phyloP scores from a whole-genome alignment of 1,139 yeast species.

The Geotrichum klebahnii region DNA sequence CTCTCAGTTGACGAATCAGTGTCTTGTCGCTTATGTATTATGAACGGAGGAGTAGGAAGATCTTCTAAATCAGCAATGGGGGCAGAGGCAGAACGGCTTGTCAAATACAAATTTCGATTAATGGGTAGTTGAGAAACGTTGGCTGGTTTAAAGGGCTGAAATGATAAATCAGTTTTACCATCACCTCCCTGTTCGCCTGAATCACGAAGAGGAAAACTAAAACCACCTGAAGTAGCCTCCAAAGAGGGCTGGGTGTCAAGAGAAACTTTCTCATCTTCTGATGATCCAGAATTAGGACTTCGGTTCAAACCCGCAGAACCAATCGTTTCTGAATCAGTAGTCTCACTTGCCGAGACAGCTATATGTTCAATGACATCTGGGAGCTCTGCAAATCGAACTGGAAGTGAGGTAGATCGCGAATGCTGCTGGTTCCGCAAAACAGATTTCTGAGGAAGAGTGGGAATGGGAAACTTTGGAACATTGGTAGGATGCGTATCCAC shows the following conservation, averaged over 20 bases:
- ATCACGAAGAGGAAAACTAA: slow-evolving; percentile 1
- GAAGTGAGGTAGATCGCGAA: slow-evolving; percentile 9
- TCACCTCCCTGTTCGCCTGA: no score
- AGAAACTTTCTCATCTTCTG: not conserved
- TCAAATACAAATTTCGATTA: not conserved
- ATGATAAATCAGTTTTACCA: not conserved
- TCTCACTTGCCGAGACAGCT: not conserved
- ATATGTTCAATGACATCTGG: slow-evolving; percentile 2
- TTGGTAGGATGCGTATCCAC: slow-evolving; percentile 3
- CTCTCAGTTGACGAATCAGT: slow-evolving; percentile 16
- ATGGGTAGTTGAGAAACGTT: not conserved
- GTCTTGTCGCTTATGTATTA: not conserved
- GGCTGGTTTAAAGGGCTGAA: not conserved
- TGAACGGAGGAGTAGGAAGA: slow-evolving; percentile 12
- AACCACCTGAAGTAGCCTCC: not conserved
- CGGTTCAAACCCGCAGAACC: not conserved
- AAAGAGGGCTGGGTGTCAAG: no score
- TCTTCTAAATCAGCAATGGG: not conserved
- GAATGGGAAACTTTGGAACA: slow-evolving; percentile 24
- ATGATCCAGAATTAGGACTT: not conserved
- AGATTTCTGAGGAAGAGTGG: slow-evolving; percentile 24
- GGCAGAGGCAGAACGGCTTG: not conserved
- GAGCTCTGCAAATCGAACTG: slow-evolving; percentile 17
- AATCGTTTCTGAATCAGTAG: slow-evolving; percentile 8
- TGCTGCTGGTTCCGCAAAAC: slow-evolving; percentile 21